Conservation (phyloP, 1,284 basidiomycete species). For the Naganishia sp. region DNA sequence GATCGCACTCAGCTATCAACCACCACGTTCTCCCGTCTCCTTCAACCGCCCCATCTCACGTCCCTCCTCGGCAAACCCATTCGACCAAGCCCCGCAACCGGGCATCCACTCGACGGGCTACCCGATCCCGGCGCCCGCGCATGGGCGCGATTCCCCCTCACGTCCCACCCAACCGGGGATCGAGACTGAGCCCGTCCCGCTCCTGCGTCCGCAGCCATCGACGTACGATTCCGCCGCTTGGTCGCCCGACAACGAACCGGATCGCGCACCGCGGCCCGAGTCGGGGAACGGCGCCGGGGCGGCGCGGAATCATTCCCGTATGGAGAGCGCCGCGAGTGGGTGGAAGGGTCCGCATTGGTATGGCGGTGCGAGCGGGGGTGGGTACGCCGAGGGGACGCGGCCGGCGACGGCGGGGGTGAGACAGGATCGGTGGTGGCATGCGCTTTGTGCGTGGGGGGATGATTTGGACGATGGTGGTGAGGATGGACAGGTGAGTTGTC, state of each 20-base stretch:
- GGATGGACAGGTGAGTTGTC: conserved; percentile 35
- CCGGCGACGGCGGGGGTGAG: conserved; percentile 7
- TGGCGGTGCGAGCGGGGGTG: conserved; percentile 3
- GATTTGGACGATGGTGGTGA: conserved; percentile 47
- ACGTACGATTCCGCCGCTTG: not conserved
- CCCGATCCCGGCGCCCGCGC: not conserved
- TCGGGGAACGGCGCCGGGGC: not conserved
- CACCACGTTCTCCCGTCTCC: conserved; percentile 1
- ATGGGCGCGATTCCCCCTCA: not conserved
- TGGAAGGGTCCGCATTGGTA: conserved; percentile 26
- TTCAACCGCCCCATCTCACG: conserved; percentile 23
- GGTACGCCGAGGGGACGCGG: not conserved
- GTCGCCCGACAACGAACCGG: not conserved
- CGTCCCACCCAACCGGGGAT: conserved; percentile 28
- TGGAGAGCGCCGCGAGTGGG: conserved; percentile 4
- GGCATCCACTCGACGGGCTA: conserved; percentile 5
- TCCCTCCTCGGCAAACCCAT: conserved; percentile 30
- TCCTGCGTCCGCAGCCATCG: not conserved
- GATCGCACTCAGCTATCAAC: conserved; percentile 19
- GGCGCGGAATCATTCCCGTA: not conserved
- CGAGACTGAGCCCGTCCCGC: conserved; percentile 25
- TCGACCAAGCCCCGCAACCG: conserved; percentile 5
- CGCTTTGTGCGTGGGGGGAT: conserved; percentile 48
- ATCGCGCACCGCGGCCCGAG: not conserved
- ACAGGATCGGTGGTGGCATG: conserved; percentile 49